These are phyloP conservation scores for Aspergillus arachidicola DNA, from an alignment of 2,329 filamentous ascomycete genomes.

Conservation along the genomic window DNA sequence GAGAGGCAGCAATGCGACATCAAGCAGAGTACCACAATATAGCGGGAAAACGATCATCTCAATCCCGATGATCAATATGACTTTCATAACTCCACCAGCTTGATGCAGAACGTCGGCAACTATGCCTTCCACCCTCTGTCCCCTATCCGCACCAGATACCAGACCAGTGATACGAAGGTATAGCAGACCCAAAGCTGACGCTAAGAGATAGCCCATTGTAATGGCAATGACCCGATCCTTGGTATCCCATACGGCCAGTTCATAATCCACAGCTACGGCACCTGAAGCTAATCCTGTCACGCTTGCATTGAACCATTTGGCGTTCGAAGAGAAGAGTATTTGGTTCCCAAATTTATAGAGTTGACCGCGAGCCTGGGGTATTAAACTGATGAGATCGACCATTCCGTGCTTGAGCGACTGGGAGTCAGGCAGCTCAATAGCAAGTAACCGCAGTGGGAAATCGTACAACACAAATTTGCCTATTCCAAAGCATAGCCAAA, in stretches of 20 bases:
- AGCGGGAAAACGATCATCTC: constrained; percentile 98
- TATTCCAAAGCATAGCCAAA: constrained; percentile 43
- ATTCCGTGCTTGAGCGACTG: constrained; percentile 24
- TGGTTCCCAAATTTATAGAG: constrained; percentile 25
- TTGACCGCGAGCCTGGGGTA: constrained; percentile 23
- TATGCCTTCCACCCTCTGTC: constrained; percentile 69
- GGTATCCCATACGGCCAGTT: constrained; percentile 68
- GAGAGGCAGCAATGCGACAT: constrained; percentile 82
- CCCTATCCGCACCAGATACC: constrained; percentile 61
- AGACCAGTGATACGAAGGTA: constrained; percentile 77
- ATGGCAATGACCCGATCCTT: constrained; percentile 75
- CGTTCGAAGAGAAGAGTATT: constrained; percentile 26
- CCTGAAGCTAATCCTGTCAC: constrained; percentile 21
- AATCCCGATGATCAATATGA: constrained; percentile 97
- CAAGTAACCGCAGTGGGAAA: constrained; percentile 37
- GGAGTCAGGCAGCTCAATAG: constrained; percentile 26
- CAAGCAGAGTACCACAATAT: constrained; percentile 90
- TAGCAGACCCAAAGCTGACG: constrained; percentile 72
- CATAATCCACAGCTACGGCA: constrained; percentile 52
- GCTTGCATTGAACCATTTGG: constrained; percentile 31
- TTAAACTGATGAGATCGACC: constrained; percentile 19
- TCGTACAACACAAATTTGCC: constrained; percentile 48
- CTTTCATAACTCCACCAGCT: constrained; percentile 95
- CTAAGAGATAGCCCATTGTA: constrained; percentile 75
- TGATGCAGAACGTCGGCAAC: constrained; percentile 80